phyloP scores from a whole-genome alignment of 2,329 filamentous ascomycete genomes.

The Cordyceps javanica region DNA sequence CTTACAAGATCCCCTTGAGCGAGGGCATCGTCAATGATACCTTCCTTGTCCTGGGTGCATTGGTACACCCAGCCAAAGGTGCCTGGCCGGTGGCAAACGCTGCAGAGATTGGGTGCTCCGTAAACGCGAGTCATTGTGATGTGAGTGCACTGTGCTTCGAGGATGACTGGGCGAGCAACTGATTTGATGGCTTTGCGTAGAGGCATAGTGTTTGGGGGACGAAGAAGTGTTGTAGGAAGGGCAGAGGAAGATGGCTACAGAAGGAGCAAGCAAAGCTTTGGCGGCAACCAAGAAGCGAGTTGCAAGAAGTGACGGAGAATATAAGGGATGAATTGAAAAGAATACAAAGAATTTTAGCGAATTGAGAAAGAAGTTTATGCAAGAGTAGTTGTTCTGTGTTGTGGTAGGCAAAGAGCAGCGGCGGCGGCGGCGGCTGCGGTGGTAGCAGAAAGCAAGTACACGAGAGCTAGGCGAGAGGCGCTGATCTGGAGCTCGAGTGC shows the following conservation, averaged over 20 bases:
- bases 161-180: conserved; percentile 11
- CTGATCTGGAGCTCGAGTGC: background rate
- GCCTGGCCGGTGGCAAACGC: conserved; percentile 49
- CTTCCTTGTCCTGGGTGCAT: conserved; percentile 60
- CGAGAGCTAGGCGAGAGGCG: conserved; percentile 1
- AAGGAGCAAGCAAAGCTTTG: background rate
- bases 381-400: conserved; percentile 9
- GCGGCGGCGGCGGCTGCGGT: background rate
- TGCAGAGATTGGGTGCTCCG: conserved; percentile 46
- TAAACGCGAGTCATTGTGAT: conserved; percentile 62
- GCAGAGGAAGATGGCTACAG: background rate
- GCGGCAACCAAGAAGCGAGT: background rate
- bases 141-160: conserved; percentile 53
- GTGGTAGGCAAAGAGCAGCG: conserved; percentile 1
- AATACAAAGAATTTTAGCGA: no score
- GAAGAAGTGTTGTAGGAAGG: background rate
- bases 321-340: background rate
- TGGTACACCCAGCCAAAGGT: conserved; percentile 66
- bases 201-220: background rate
- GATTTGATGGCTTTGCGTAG: conserved; percentile 3
- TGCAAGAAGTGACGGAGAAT: background rate
- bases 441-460: background rate
- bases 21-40: conserved; percentile 27
- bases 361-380: background rate
- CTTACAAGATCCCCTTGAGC: conserved; percentile 19